A percentile compares a stretch with the other conserved stretches of the same genome.
Evolutionary conservation across 257 asterid genomes (phyloP).

Genomic region (Eucommia ulmoides): DNA sequence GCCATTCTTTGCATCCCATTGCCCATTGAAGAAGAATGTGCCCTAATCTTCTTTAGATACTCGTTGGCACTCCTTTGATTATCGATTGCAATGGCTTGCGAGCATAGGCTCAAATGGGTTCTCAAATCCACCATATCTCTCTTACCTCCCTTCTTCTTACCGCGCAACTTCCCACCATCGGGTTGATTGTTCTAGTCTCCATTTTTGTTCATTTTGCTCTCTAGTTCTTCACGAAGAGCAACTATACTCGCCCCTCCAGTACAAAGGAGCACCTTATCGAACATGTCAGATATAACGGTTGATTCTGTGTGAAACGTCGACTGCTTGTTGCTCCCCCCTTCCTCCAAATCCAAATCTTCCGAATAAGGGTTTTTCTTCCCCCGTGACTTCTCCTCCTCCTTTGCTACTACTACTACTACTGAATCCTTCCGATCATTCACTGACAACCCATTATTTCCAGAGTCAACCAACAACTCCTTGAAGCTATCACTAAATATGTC

Average conservation of each 20-base stretch:
- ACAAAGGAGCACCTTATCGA: slow-evolving; percentile 1
- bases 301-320: not conserved
- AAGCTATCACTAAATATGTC: no score
- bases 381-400: no score
- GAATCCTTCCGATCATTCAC: no score
- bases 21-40: slow-evolving; percentile 20
- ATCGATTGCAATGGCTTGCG: slow-evolving; percentile 21
- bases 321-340: slow-evolving; percentile 2
- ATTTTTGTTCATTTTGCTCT: not conserved
- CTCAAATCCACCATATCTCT: slow-evolving; percentile 21
- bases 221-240: not conserved
- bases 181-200: not conserved
- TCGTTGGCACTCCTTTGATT: slow-evolving; percentile 18
- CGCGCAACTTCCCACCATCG: not conserved
- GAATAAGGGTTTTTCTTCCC: not conserved
- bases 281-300: not conserved
- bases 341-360: not conserved
- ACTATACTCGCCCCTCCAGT: not conserved
- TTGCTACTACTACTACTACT: no score
- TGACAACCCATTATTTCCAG: no score
- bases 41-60: slow-evolving; percentile 18
- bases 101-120: slow-evolving; percentile 21
- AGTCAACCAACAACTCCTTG: no score
- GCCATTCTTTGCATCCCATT: slow-evolving; percentile 47
- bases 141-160: slow-evolving; percentile 3